Percentiles rank a stretch among this genome's conserved stretches.
Evolutionary conservation across 257 asterid species (phyloP).

Genomic region (Gentiana dahurica): DNA sequence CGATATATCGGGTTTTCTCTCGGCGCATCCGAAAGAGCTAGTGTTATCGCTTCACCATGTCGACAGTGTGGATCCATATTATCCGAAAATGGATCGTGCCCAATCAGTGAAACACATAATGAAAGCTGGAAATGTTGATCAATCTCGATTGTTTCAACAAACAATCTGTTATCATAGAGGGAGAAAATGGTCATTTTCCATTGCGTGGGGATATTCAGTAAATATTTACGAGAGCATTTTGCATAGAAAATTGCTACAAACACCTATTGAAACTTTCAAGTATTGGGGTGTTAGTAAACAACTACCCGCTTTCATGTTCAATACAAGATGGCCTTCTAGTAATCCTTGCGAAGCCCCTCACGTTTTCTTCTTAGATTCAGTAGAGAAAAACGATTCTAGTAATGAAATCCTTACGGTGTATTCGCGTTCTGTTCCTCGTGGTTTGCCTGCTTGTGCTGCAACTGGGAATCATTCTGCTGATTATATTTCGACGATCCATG

Average conservation of each 20-base stretch:
- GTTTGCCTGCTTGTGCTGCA: neutral
- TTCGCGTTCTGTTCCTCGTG: neutral
- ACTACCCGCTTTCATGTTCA: conserved; percentile 47
- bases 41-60: conserved; percentile 70
- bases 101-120: conserved; percentile 52
- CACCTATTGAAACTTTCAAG: conserved; percentile 51
- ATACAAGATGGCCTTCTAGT: conserved; percentile 5
- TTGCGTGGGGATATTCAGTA: conserved; percentile 76
- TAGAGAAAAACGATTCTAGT: neutral
- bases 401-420: neutral
- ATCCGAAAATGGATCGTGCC: conserved; percentile 40
- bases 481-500: neutral
- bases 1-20: conserved; percentile 54
- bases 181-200: conserved; percentile 50
- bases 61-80: conserved; percentile 47
- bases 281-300: conserved; percentile 19
- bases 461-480: neutral
- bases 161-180: conserved; percentile 52
- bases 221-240: conserved; percentile 46
- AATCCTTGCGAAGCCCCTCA: conserved; percentile 10
- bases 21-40: conserved; percentile 53
- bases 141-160: conserved; percentile 60
- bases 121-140: conserved; percentile 62
- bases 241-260: conserved; percentile 42
- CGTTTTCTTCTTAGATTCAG: neutral